These are phyloP conservation scores for Dioscorea alata DNA, from an alignment of 106 monocot genomes.

Conservation along the genomic window DNA sequence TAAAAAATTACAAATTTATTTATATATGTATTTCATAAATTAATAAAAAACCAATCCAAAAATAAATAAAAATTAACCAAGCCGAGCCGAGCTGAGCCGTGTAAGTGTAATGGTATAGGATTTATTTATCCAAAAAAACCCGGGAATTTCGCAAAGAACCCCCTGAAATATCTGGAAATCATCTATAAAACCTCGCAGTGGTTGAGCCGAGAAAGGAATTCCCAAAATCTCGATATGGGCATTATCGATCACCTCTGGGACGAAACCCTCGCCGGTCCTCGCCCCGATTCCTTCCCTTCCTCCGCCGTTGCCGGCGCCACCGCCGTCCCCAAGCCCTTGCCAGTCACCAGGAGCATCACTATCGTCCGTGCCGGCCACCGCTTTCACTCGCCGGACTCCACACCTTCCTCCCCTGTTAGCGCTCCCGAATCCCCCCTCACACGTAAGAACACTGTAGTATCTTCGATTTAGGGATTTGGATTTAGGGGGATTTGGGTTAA, in stretches of 20 bases:
- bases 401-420: not conserved
- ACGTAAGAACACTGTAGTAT: not conserved
- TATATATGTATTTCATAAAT: no score
- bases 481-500: not conserved
- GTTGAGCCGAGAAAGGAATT: not conserved
- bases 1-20: no score
- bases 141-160: not conserved
- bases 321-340: not conserved
- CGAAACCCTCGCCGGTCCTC: constrained; percentile 70
- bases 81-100: not conserved
- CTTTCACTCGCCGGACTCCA: not conserved
- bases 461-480: not conserved
- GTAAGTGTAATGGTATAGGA: no score
- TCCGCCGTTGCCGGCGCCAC: constrained; percentile 3
- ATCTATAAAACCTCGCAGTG: not conserved
- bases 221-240: constrained; percentile 28
- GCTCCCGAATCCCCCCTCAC: not conserved
- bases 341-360: not conserved
- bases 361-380: not conserved
- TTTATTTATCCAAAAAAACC: not conserved
- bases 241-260: constrained; percentile 76
- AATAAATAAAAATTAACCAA: no score
- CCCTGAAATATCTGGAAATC: not conserved
- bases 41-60: no score
- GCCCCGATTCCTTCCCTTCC: constrained; percentile 52